Conservation (phyloP, 345 rosid species). For the Ceriops zippeliana region DNA sequence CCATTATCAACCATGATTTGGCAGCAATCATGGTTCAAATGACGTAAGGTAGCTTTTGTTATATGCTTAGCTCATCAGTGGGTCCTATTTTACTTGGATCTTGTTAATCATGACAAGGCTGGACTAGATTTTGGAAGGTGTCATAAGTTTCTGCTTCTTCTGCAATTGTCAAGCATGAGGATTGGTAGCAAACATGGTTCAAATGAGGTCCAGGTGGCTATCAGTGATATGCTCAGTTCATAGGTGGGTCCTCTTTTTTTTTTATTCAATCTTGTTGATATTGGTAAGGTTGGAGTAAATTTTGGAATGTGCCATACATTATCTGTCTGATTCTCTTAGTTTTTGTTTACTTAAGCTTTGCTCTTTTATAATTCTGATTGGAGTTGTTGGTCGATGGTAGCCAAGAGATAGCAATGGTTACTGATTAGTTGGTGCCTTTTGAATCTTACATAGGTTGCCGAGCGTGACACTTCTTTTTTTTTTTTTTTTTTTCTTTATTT, state of each 20-base stretch:
- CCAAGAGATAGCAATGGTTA: conserved; percentile 29
- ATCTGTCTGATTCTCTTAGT: conserved; percentile 4
- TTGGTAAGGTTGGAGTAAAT: background rate
- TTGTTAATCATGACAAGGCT: background rate
- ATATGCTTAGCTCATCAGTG: background rate
- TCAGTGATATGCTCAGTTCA: background rate
- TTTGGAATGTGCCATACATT: conserved; percentile 22
- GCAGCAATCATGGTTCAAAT: background rate
- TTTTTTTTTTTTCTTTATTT: too few species aligned
- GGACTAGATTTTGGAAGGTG: background rate
- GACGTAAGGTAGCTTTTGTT: background rate
- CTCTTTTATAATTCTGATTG: conserved; percentile 13
- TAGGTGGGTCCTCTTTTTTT: background rate
- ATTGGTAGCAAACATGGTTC: background rate
- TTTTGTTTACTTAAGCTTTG: conserved; percentile 4
- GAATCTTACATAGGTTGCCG: conserved; percentile 19
- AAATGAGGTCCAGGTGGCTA: conserved; percentile 3
- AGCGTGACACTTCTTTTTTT: conserved; percentile 17
- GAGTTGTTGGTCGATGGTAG: conserved; percentile 34
- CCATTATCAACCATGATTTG: background rate
- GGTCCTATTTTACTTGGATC: conserved; percentile 1
- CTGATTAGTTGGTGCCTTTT: conserved; percentile 18
- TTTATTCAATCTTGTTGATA: background rate
- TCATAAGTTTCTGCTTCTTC: background rate
- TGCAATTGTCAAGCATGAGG: background rate